Base-by-base conservation (phyloP, 116 monocot species). In the Thalassia testudinum region DNA sequence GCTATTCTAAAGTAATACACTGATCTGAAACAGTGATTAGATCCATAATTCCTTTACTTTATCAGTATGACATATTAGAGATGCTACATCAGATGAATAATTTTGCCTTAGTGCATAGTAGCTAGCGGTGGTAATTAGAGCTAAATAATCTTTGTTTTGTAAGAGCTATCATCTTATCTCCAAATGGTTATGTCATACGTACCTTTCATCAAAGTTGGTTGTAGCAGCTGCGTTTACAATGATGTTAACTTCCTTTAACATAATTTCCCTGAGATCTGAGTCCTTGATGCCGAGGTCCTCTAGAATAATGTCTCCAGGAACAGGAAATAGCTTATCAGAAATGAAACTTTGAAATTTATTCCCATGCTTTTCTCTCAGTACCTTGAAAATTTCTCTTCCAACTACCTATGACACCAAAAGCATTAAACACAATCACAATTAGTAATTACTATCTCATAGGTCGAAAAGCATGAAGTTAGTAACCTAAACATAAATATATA, bases 201-300 rank as follows among this genome's bases (percentile, higher is more conserved):
- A 85, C 85, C 86, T 80, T 60, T 75, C 81, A 43, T 72, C 55
- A 27, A 86, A 86, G 54, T 50, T 78, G 16, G 86, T 86, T 11
- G 71, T 86, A 3, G 86, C 86, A 50, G 85, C 90, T 19, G 68
- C 78, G 26, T 81, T 81, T 42, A 85, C 58, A 18, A 91, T 64
- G 26, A 81, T 47, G 53, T 84, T 67, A 11, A 85, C 60, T 53
- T 91, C 71, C 18, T 75, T 68, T 52, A 47, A 78, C 52, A 91
- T 44, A 2, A 17, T 0, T 38, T 72, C 65, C 21, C 29, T 67
- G 23, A 91, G 49, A 49, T 73, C n/a, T 15, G 42, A n/a, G 42
- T 68, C 70, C 8, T 52, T 52, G 23, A 91, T 66, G 7, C 90
- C 90, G 13, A 91, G 53, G 43, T 85, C 73, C 37, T 70, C 65